Conservation (phyloP, 1,284 basidiomycete genomes). For the Microbotryum scabiosae region DNA sequence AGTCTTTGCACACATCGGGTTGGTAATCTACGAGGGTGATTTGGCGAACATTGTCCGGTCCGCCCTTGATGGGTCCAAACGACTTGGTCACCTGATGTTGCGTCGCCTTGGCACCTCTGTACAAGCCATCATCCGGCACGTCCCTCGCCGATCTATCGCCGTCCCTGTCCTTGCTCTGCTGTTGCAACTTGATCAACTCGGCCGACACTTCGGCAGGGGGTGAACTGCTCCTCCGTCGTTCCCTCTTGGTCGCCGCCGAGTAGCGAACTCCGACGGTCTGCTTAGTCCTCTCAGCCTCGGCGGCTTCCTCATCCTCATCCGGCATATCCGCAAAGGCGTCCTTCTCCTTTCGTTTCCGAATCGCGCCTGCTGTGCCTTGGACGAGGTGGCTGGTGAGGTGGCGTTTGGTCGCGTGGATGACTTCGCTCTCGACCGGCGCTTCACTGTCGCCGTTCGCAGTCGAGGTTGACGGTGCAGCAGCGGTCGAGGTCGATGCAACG, state of each 20-base stretch:
- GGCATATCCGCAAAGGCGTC: not conserved
- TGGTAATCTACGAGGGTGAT: constrained; percentile 97
- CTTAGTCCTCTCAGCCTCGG: not conserved
- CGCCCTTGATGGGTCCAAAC: constrained; percentile 32
- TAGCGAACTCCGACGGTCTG: constrained; percentile 21
- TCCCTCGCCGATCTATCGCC: constrained; percentile 9
- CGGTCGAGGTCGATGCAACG: not conserved
- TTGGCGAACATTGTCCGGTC: constrained; percentile 73
- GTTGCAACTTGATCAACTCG: constrained; percentile 17
- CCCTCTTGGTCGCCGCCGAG: constrained; percentile 3
- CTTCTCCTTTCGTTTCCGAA: constrained; percentile 11
- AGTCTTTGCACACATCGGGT: constrained; percentile 98
- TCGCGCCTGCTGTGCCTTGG: constrained; percentile 22
- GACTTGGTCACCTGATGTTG: constrained; percentile 50
- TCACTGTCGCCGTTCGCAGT: not conserved
- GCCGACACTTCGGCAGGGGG: constrained; percentile 27
- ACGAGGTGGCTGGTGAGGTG: constrained; percentile 19
- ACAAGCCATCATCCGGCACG: constrained; percentile 68
- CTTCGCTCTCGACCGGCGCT: constrained; percentile 14
- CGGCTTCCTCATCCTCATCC: constrained; percentile 14
- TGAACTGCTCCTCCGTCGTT: constrained; percentile 15
- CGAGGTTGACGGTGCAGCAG: not conserved
- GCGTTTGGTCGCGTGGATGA: constrained; percentile 15
- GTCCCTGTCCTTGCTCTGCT: constrained; percentile 7
- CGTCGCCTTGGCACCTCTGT: constrained; percentile 76